Evolutionary conservation across 768 basidiomycete species (phyloP), one percentile per base, ranked within the genome.

Genomic region (Lentinula aciculospora): DNA sequence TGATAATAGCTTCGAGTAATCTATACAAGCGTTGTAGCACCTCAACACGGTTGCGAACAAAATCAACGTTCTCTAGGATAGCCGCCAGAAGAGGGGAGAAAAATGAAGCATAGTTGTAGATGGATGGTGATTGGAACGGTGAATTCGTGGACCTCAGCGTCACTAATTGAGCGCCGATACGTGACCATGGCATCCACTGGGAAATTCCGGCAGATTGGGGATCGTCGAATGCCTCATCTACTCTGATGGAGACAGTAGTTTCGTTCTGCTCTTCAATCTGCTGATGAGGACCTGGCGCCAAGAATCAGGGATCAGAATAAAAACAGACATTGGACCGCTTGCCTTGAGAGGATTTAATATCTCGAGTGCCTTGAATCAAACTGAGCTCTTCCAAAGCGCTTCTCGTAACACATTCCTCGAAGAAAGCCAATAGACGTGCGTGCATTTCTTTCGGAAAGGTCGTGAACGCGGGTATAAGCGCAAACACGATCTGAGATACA

Each of bases 381-480:
- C 65, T 67, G 31, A 87, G 71, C 51, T 75, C 76, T 45, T 78
- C 73, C 15, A 91, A 69, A 31, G 83, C 70, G 27, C 76, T 74
- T 56, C 81, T 77, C 7, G 92, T 63, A 27, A 89, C 70, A 19
- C 75, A 74, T 25, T 79, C 78, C 60, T 91, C 85, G 60, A 90
- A 89, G 69, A 92, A 90, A 2, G 72, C 70, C 42, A 92, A 72
- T 7, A 93, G 69, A 8, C 86, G 77, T 15, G 76, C 70, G 58
- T 83, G 75, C 84, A 91, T 88, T 60, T 78, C 81, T 17, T 69
- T 66, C 4, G 69, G 76, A 71, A 92, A 92, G 25, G 86, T 84
- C 31, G 77, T 74, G 61, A 94, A 86, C 0, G 88, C 86, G 5
- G 87, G 88, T n/a, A 92, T 78, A 55, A 92, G 70, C 15, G 85